These are phyloP conservation scores for Hyphopichia khmerensis DNA, from an alignment of 1,139 yeast genomes.

Conservation along the genomic window DNA sequence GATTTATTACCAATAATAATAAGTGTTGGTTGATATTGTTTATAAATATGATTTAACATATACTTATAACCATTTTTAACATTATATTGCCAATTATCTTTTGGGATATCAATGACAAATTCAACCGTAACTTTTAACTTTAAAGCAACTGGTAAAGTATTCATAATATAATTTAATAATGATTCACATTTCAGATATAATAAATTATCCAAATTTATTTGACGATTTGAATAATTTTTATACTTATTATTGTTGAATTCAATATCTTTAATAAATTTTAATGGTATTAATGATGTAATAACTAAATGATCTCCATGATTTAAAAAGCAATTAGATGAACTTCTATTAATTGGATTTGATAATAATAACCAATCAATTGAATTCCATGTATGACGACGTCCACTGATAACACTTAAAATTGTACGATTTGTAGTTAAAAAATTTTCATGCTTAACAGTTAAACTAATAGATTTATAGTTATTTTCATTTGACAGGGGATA, in stretches of 20 bases:
- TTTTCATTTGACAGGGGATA: slow-evolving; percentile 40
- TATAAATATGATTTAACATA: slow-evolving; percentile 35
- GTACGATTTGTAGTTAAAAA: slow-evolving; percentile 32
- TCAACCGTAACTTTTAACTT: slow-evolving; percentile 55
- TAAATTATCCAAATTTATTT: slow-evolving; percentile 21
- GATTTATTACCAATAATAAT: slow-evolving; percentile 40
- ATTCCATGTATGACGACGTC: slow-evolving; percentile 48
- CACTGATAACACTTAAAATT: slow-evolving; percentile 36
- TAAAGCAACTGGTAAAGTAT: slow-evolving; percentile 24
- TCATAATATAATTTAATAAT: slow-evolving; percentile 39
- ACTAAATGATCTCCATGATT: slow-evolving; percentile 41
- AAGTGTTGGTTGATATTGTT: slow-evolving; percentile 44
- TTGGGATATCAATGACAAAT: slow-evolving; percentile 36
- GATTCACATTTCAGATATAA: slow-evolving; percentile 40
- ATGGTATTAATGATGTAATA: slow-evolving; percentile 39
- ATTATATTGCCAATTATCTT: slow-evolving; percentile 6
- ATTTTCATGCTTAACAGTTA: slow-evolving; percentile 37
- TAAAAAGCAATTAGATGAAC: slow-evolving; percentile 19
- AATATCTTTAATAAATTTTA: slow-evolving; percentile 19
- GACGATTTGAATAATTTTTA: slow-evolving; percentile 11
- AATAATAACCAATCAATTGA: slow-evolving; percentile 38
- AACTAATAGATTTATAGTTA: slow-evolving; percentile 40
- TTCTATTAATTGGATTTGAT: slow-evolving; percentile 10
- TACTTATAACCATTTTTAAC: slow-evolving; percentile 26
- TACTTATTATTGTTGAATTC: slow-evolving; percentile 5